Evolutionary conservation across 2,329 filamentous ascomycete species (phyloP), one percentile per base, ranked within the genome.

Genomic region (Penicillium sp.): DNA sequence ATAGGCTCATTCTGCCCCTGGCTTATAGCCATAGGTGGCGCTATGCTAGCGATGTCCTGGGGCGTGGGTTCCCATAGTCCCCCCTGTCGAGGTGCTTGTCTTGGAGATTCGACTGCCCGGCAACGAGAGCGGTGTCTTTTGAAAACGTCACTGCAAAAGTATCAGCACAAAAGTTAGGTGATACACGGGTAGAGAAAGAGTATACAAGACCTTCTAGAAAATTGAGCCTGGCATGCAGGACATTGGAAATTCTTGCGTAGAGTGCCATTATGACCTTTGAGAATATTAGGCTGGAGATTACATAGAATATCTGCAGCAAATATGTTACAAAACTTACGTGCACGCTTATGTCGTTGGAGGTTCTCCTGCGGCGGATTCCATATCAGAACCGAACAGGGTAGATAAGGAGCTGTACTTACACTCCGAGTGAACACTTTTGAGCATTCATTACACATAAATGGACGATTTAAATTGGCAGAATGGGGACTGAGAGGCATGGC

Each of bases 341-440:
- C 48, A 27, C 55, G 55, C 49, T 59, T 61, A 59, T 61, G 59
- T 33, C 58, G 44, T 33, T 61, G 55, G 9, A 61, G 52, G 16
- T 61, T 61, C 39, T 58, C 59, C 59, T 61, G 44, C 31, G 25
- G 25, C n/a, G 14, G 29, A 50, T 19, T 19, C 14, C 19, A 31
- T 42, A 44, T 55, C n/a, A 54, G 44, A 26, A 55, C 7, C 16
- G n/a, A 19, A 14, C 11, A 14, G 55, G 27, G 29, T 21, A 47
- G 19, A 50, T 13, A 39, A 31, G 25, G 25, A 54, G 25, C 25
- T 25, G 26, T 14, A 27, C 55, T 58, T 54, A 49, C 59, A 56
- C 53, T 59, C 45, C 59, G 53, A 13, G 59, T 61, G 27, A 61
- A 61, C 27, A 50, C 25, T 43, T 58, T 61, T 16, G 54, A 16